Percentiles rank a stretch among this genome's conserved stretches.
Evolutionary conservation across 441 rosid species (phyloP).

Genomic region (Mallotus japonicus): DNA sequence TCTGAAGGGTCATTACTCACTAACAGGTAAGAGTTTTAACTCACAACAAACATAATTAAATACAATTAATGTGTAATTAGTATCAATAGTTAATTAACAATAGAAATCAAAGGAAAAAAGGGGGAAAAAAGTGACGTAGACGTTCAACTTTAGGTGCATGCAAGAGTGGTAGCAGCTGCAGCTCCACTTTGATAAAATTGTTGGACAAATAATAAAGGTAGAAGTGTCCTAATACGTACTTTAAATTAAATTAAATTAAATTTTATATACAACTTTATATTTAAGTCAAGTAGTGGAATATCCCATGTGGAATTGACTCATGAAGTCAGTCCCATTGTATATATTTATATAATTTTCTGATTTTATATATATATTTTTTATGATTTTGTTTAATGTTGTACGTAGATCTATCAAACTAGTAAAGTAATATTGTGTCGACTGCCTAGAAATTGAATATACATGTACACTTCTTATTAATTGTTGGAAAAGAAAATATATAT

Average conservation of each 20-base stretch:
- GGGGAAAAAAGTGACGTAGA: not conserved
- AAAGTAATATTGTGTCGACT: too few species aligned
- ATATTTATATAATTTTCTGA: too few species aligned
- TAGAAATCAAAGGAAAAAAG: not conserved
- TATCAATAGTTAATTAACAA: not conserved
- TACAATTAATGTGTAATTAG: too few species aligned
- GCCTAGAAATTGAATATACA: too few species aligned
- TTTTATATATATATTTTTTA: too few species aligned
- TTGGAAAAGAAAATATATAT: too few species aligned
- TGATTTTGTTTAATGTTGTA: too few species aligned
- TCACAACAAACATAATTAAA: not conserved
- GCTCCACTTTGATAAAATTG: not conserved
- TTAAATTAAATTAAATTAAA: not conserved
- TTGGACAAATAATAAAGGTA: not conserved
- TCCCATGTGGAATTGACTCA: not conserved
- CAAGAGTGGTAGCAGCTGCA: not conserved
- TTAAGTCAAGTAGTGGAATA: not conserved
- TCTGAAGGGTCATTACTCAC: constrained; percentile 40
- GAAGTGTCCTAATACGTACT: not conserved
- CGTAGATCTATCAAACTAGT: too few species aligned
- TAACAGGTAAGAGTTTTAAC: not conserved
- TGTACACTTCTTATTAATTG: too few species aligned
- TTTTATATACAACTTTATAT: not conserved
- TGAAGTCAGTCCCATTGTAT: too few species aligned
- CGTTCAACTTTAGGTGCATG: not conserved